Base-by-base conservation (phyloP, 257 asterid species). In the Fraxinus pennsylvanica region DNA sequence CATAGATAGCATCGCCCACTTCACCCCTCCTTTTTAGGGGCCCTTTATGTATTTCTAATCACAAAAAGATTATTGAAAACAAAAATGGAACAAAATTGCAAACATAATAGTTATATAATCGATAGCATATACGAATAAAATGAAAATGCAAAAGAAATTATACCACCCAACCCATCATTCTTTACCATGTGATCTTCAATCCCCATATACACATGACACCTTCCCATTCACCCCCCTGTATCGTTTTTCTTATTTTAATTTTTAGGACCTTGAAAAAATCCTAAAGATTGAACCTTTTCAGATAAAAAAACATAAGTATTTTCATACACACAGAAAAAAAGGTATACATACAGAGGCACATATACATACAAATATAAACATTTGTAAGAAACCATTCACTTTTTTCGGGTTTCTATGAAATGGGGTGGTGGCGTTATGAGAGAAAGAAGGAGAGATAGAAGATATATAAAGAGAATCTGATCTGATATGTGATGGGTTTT, bases 151-250 rank as follows among this genome's bases (percentile, higher is more conserved):
- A 79, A 81, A 32, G 72, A 76, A 74, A 80, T 82, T 88, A 79
- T 79, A 83, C 81, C 52, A 39, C 3, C 3, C 45, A 2, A 47
- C 57, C 83, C 93, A 87, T 87, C 93, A 88, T 86, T 87, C 86
- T 82, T 79, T 87, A 80, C 87, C 93, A 85, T 82, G 93, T 88
- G 94, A 88, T 76, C 89, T 87, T 90, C 91, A 82, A 86, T 88
- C 88, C 91, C 94, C 87, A 85, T 78, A 86, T 82, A 80, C 81
- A 80, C 81, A 81, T 61, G 75, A 76, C 63, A 30, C 71, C 76
- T 43, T 59, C 68, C 81, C 68, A 65, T 80, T 80, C 82, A 77
- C 65, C 85, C 77, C 77, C 72, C 79, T 59, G 72, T 75, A 72
- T 74, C 72, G 69, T 73, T 70, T 74, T 79, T 79, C 74, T 80